These are phyloP conservation scores for Halophytophthora batemanensis DNA, from an alignment of 352 stramenopile genomes.

Conservation along the genomic window DNA sequence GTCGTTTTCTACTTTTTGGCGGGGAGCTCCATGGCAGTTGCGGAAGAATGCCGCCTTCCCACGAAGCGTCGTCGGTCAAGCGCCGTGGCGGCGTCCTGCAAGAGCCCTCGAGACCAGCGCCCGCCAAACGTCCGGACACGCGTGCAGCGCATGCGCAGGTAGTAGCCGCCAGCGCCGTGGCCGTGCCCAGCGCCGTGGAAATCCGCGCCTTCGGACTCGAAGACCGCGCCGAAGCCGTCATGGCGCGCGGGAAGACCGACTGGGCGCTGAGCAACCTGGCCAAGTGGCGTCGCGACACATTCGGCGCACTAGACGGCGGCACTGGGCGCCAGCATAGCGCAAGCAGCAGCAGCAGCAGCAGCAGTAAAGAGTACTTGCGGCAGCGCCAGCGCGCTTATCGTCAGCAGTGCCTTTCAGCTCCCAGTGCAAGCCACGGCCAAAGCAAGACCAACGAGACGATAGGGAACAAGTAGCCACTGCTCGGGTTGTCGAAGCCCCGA, in stretches of 20 bases:
- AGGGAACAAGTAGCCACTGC: too few relatives aligned
- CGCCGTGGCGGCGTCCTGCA: slow-evolving; percentile 10
- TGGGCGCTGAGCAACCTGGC: slow-evolving; percentile 64
- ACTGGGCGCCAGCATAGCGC: background rate
- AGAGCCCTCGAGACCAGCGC: background rate
- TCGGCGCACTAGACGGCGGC: slow-evolving; percentile 12
- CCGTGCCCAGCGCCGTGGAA: slow-evolving; percentile 34
- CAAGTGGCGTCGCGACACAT: slow-evolving; percentile 61
- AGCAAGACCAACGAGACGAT: background rate
- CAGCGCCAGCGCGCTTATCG: slow-evolving; percentile 71
- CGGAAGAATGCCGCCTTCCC: background rate
- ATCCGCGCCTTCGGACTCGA: slow-evolving; percentile 72
- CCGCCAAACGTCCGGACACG: slow-evolving; percentile 7
- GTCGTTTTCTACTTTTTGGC: background rate
- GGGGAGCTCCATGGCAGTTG: background rate
- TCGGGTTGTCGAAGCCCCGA: too few relatives aligned
- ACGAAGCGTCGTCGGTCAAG: background rate
- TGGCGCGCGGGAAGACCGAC: slow-evolving; percentile 34
- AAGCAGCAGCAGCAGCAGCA: slow-evolving; percentile 5
- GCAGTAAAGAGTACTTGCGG: slow-evolving; percentile 48
- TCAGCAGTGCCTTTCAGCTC: slow-evolving; percentile 44
- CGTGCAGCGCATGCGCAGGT: background rate
- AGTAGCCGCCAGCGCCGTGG: background rate
- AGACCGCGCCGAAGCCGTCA: slow-evolving; percentile 73
- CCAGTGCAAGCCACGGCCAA: slow-evolving; percentile 4